A percentile compares a stretch with the other conserved stretches of the same genome.
Evolutionary conservation across 331 rosid species (phyloP).

Genomic region (Ulmus americana): DNA sequence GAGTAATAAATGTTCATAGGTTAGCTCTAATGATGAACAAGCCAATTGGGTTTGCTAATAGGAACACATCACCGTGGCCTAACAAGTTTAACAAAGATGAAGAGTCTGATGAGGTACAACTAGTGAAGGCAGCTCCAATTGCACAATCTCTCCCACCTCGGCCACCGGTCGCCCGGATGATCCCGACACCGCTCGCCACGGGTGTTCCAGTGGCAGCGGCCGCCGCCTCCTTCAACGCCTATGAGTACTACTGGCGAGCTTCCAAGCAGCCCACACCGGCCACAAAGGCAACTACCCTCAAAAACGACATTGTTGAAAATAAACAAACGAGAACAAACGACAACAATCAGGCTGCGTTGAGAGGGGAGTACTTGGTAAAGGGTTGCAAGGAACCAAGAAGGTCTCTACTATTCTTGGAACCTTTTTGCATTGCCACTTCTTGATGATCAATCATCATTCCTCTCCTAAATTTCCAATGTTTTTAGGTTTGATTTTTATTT

Average conservation of each 20-base stretch:
- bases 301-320: constrained; percentile 12
- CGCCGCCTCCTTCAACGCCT: constrained; percentile 48
- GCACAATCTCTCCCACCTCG: constrained; percentile 63
- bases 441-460: constrained; percentile 26
- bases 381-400: constrained; percentile 64
- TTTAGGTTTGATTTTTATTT: constrained; percentile 28
- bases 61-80: constrained; percentile 35
- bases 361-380: constrained; percentile 55
- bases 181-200: constrained; percentile 26
- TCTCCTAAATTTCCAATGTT: constrained; percentile 6
- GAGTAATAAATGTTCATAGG: constrained; percentile 33
- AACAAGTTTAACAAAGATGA: constrained; percentile 42
- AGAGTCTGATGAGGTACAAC: constrained; percentile 14
- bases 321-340: constrained; percentile 20
- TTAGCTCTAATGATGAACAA: constrained; percentile 46
- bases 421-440: constrained; percentile 82
- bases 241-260: constrained; percentile 63
- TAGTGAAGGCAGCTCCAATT: constrained; percentile 19
- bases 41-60: constrained; percentile 30
- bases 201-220: constrained; percentile 26
- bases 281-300: not conserved
- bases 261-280: constrained; percentile 25
- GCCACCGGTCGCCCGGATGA: constrained; percentile 36
- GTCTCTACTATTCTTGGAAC: constrained; percentile 61
- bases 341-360: constrained; percentile 27